These are phyloP conservation scores for Saccharomycopsis amapae DNA, from an alignment of 805 yeast genomes.

Conservation along the genomic window DNA sequence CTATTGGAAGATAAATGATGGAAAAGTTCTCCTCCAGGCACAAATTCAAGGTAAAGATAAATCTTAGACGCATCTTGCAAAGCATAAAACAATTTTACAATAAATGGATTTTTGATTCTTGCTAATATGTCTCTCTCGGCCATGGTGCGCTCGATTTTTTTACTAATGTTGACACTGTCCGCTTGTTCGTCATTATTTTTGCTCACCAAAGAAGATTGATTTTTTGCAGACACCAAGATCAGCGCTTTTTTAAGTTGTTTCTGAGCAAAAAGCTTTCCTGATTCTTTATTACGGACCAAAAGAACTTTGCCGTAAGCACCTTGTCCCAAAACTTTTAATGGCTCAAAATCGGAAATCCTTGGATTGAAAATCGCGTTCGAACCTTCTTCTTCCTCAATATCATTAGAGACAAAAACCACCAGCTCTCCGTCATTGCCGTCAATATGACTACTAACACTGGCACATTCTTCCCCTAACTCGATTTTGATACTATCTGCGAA, in stretches of 20 bases:
- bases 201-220: slow-evolving; percentile 18
- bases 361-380: slow-evolving; percentile 8
- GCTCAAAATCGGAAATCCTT: slow-evolving; percentile 52
- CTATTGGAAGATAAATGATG: slow-evolving; percentile 38
- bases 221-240: slow-evolving; percentile 42
- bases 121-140: slow-evolving; percentile 72
- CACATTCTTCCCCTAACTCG: slow-evolving; percentile 10
- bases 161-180: slow-evolving; percentile 22
- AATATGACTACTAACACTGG: not conserved
- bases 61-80: slow-evolving; percentile 74
- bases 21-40: slow-evolving; percentile 84
- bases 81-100: slow-evolving; percentile 75
- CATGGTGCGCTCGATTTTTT: slow-evolving; percentile 66
- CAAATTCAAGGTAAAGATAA: slow-evolving; percentile 68
- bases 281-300: slow-evolving; percentile 56
- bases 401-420: not conserved
- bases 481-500: slow-evolving; percentile 19
- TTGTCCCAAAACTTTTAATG: slow-evolving; percentile 70
- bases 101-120: slow-evolving; percentile 67
- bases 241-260: slow-evolving; percentile 80
- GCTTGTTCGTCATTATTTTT: slow-evolving; percentile 26
- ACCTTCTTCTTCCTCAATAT: not conserved
- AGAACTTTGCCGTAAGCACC: slow-evolving; percentile 89
- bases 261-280: slow-evolving; percentile 72
- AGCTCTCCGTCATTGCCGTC: not conserved